Conservation (phyloP, 345 rosid genomes). For the Aethionema arabicum region DNA sequence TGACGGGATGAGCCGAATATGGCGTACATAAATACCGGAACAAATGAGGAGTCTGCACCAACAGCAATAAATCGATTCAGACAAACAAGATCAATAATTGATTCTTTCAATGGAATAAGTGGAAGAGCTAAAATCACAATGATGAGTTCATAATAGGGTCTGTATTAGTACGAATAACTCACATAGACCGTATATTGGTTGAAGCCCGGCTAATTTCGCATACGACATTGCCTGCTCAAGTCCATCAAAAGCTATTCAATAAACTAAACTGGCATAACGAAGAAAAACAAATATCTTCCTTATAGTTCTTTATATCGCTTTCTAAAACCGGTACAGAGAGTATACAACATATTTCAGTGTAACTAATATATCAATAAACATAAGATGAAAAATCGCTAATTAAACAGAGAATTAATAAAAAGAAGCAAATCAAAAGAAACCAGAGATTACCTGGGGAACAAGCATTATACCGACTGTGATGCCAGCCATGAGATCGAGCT, state of each 20-base stretch:
- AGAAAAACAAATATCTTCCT: background rate
- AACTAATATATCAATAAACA: too few species aligned
- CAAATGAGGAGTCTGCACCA: conserved; percentile 77
- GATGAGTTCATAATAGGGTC: conserved; percentile 9
- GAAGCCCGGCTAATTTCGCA: conserved; percentile 94
- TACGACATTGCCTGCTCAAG: conserved; percentile 92
- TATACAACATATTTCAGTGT: background rate
- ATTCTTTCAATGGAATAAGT: conserved; percentile 1
- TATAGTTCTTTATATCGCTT: background rate
- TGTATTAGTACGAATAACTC: conserved; percentile 45
- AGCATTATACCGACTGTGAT: conserved; percentile 91
- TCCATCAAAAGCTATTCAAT: conserved; percentile 28
- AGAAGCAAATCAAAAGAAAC: background rate
- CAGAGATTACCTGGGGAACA: conserved; percentile 75
- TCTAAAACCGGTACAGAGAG: background rate
- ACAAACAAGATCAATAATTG: background rate
- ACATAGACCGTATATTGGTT: conserved; percentile 90
- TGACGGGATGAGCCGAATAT: conserved; percentile 95
- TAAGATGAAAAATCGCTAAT: too few species aligned
- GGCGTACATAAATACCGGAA: conserved; percentile 82
- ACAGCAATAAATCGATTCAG: conserved; percentile 29
- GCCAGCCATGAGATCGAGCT: conserved; percentile 92
- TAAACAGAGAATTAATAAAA: background rate
- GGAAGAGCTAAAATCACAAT: background rate
- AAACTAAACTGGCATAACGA: background rate